These are phyloP conservation scores for Chlamydomonas eustigma DNA, from an alignment of 139 green algal species.

Conservation along the genomic window DNA sequence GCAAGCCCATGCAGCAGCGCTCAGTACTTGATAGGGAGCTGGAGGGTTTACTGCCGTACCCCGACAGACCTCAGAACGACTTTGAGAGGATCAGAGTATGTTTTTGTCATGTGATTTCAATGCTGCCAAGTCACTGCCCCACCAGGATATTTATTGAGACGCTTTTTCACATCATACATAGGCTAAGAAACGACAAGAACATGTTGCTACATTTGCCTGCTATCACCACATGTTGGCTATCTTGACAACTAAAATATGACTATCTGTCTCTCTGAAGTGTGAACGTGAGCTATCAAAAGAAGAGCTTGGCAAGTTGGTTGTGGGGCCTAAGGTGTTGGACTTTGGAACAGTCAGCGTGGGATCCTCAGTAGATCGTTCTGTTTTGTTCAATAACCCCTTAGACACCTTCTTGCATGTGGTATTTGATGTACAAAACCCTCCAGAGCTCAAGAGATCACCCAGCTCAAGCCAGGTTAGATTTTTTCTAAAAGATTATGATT, in stretches of 20 bases:
- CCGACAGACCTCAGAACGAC: slow-evolving; percentile 13
- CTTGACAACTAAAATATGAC: too few species aligned
- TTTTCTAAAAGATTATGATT: neutral
- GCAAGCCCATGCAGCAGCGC: slow-evolving; percentile 26
- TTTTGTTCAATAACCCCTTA: slow-evolving; percentile 63
- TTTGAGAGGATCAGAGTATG: slow-evolving; percentile 24
- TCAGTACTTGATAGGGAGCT: slow-evolving; percentile 15
- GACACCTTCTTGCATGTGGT: slow-evolving; percentile 51
- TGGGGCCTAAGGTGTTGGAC: slow-evolving; percentile 46
- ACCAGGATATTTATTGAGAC: too few species aligned
- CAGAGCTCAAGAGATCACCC: slow-evolving; percentile 33
- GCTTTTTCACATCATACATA: too few species aligned
- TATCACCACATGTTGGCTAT: too few species aligned
- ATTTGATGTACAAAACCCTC: slow-evolving; percentile 39
- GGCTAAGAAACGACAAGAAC: too few species aligned
- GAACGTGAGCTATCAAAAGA: slow-evolving; percentile 35
- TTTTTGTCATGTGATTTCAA: too few species aligned
- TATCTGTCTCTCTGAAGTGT: slow-evolving; percentile 18
- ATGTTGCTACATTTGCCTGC: too few species aligned
- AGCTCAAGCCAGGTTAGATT: slow-evolving; percentile 10
- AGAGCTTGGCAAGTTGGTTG: slow-evolving; percentile 28
- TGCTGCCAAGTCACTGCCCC: too few species aligned
- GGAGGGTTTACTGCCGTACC: slow-evolving; percentile 28
- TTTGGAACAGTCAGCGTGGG: slow-evolving; percentile 52
- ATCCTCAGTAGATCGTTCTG: slow-evolving; percentile 20